Conservation (phyloP, 257 asterid species). For the Penstemon newberryi region DNA sequence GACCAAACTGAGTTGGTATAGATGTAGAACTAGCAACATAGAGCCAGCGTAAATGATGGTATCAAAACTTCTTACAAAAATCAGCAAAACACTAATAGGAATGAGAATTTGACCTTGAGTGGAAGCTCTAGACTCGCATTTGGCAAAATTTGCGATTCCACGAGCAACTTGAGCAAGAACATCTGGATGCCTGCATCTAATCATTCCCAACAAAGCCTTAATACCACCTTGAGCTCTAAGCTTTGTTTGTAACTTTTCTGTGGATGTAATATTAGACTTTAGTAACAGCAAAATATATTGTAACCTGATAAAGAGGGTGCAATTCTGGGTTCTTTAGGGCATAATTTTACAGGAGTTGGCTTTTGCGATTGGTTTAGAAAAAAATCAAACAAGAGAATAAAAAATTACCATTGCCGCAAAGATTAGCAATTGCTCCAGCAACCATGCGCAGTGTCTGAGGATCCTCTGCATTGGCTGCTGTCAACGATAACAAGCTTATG, state of each 20-base stretch:
- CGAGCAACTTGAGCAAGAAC: constrained; percentile 95
- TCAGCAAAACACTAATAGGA: not conserved
- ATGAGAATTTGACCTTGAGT: constrained; percentile 53
- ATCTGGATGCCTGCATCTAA: constrained; percentile 77
- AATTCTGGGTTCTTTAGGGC: not conserved
- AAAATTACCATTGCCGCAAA: constrained; percentile 80
- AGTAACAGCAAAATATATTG: constrained; percentile 10
- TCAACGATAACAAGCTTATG: constrained; percentile 58
- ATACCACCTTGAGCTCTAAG: constrained; percentile 78
- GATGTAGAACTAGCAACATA: too few species aligned
- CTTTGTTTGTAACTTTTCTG: constrained; percentile 66
- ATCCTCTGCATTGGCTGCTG: constrained; percentile 71
- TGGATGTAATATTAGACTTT: constrained; percentile 19
- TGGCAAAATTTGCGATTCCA: constrained; percentile 88
- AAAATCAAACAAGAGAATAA: not conserved
- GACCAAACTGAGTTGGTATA: too few species aligned
- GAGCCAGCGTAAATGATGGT: too few species aligned
- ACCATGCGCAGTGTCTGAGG: constrained; percentile 95
- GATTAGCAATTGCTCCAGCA: constrained; percentile 91
- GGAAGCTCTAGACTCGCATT: constrained; percentile 84
- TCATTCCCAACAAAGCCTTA: constrained; percentile 77
- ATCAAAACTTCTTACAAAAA: too few species aligned
- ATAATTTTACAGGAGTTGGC: not conserved
- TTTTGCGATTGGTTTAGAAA: not conserved
- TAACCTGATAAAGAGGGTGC: not conserved